These are phyloP conservation scores for Skeletonema tropicum DNA, from an alignment of 108 stramenopile species.

Conservation along the genomic window DNA sequence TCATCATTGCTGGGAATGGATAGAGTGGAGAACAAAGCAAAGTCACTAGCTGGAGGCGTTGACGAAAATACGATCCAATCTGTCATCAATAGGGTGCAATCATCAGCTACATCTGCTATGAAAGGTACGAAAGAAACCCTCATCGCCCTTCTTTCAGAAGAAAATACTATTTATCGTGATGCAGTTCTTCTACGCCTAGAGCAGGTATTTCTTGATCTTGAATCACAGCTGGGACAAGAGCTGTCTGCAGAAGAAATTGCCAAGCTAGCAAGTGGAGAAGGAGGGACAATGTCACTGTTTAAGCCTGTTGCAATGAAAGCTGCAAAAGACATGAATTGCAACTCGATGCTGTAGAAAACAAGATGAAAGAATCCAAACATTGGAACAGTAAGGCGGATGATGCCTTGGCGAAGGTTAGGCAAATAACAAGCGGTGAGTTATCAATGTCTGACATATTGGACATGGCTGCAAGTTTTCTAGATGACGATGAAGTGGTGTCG, in stretches of 20 bases:
- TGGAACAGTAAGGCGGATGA: conserved; percentile 53
- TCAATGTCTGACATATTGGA: conserved; percentile 71
- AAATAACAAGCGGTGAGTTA: conserved; percentile 78
- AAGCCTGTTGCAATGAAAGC: conserved; percentile 84
- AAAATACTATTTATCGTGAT: conserved; percentile 70
- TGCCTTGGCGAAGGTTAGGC: conserved; percentile 71
- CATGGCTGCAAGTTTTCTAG: conserved; percentile 74
- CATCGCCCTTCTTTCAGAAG: conserved; percentile 72
- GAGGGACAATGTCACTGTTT: conserved; percentile 81
- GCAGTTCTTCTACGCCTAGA: conserved; percentile 77
- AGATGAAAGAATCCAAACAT: conserved; percentile 52
- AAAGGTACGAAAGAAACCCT: conserved; percentile 84
- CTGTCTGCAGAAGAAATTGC: conserved; percentile 80
- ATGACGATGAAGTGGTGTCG: conserved; percentile 82
- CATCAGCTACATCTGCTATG: conserved; percentile 55
- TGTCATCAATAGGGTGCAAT: conserved; percentile 64
- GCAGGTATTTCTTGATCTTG: conserved; percentile 70
- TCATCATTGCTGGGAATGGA: conserved; percentile 14
- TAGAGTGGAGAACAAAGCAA: conserved; percentile 7
- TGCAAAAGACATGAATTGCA: conserved; percentile 86
- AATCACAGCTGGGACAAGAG: conserved; percentile 72
- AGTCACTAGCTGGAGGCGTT: conserved; percentile 3
- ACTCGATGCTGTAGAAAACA: conserved; percentile 74
- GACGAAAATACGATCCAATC: conserved; percentile 55
- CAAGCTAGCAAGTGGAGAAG: conserved; percentile 75